These are phyloP conservation scores for Trametes elegans DNA, from an alignment of 768 basidiomycete species.

Conservation along the genomic window DNA sequence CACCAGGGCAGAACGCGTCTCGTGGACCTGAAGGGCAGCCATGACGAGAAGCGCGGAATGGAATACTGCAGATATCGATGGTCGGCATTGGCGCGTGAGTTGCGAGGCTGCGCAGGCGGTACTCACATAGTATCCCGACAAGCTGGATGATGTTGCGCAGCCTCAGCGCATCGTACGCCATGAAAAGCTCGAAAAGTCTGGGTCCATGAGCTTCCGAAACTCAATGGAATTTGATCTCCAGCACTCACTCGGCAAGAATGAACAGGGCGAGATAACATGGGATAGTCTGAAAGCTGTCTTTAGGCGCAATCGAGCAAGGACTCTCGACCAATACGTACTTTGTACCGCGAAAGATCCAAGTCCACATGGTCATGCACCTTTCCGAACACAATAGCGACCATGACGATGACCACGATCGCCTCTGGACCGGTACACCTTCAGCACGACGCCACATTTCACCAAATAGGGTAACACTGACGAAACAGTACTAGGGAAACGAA, in stretches of 20 bases:
- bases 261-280: slow-evolving; percentile 86
- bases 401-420: slow-evolving; percentile 68
- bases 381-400: slow-evolving; percentile 72
- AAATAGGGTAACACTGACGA: slow-evolving; percentile 46
- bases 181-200: slow-evolving; percentile 76
- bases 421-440: slow-evolving; percentile 41
- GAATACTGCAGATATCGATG: slow-evolving; percentile 49
- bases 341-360: slow-evolving; percentile 45
- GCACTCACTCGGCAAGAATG: slow-evolving; percentile 70
- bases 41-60: slow-evolving; percentile 73
- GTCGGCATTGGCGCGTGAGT: background rate
- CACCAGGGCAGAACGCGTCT: slow-evolving; percentile 66
- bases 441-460: background rate
- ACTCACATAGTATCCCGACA: slow-evolving; percentile 65
- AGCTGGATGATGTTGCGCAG: slow-evolving; percentile 79
- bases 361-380: slow-evolving; percentile 54
- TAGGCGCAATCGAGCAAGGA: background rate
- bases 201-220: background rate
- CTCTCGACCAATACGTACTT: slow-evolving; percentile 36
- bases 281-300: slow-evolving; percentile 50
- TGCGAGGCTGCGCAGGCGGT: background rate
- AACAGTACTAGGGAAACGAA: slow-evolving; percentile 42
- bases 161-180: slow-evolving; percentile 82
- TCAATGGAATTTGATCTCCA: background rate
- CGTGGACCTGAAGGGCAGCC: slow-evolving; percentile 72